These are phyloP conservation scores for Cryphonectria naterciae DNA, from an alignment of 2,329 filamentous ascomycete species.

Conservation along the genomic window DNA sequence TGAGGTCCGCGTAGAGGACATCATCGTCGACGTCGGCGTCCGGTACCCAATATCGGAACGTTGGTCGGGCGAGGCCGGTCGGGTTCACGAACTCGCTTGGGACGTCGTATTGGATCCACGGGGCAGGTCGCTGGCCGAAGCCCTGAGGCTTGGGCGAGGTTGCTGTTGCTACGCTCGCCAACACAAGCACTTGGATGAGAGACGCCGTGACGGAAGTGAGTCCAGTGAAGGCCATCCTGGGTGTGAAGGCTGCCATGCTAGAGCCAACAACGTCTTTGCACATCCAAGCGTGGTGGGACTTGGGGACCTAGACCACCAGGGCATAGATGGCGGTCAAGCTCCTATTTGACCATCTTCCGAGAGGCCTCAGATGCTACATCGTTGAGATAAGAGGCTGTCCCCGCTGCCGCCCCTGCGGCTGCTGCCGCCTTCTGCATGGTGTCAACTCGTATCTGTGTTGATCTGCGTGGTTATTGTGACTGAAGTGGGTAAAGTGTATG, in stretches of 20 bases:
- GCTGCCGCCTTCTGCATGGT: background rate
- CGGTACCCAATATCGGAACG: slow-evolving; percentile 21
- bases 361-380: background rate
- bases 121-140: slow-evolving; percentile 17
- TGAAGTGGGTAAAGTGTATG: slow-evolving; percentile 4
- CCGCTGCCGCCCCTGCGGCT: background rate
- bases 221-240: background rate
- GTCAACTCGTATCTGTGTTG: background rate
- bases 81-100: slow-evolving; percentile 15
- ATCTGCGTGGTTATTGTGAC: background rate
- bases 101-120: slow-evolving; percentile 17
- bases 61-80: slow-evolving; percentile 18
- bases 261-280: background rate
- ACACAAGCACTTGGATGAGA: background rate
- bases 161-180: background rate
- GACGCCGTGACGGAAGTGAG: too few species aligned
- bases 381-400: background rate
- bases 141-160: slow-evolving; percentile 10
- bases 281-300: background rate
- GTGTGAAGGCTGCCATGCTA: background rate
- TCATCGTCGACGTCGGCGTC: slow-evolving; percentile 21
- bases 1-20: slow-evolving; percentile 21
- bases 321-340: background rate
- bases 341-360: background rate
- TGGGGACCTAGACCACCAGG: background rate